Conservation (phyloP, 2,329 filamentous ascomycete species). For the Harringtonia lauricola region DNA sequence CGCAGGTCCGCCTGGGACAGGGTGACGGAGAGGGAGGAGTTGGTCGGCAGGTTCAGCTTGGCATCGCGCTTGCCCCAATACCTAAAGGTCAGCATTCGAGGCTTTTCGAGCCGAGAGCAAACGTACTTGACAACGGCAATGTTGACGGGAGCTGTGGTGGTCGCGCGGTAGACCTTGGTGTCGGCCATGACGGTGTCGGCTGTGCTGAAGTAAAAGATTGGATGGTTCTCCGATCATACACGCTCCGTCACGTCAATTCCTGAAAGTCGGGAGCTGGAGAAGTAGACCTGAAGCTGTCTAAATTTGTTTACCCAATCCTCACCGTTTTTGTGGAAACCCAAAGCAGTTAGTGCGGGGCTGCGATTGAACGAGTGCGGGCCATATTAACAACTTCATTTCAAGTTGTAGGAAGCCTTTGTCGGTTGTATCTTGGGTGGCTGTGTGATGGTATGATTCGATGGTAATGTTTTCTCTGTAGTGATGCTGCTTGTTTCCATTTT, state of each 20-base stretch:
- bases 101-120: constrained; percentile 7
- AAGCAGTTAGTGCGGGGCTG: too few relatives aligned
- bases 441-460: too few relatives aligned
- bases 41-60: constrained; percentile 91
- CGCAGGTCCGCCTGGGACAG: constrained; percentile 89
- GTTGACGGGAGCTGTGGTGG: constrained; percentile 94
- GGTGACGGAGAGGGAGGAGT: constrained; percentile 94
- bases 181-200: constrained; percentile 17
- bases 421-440: too few relatives aligned
- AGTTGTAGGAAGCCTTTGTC: too few relatives aligned
- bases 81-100: constrained; percentile 17
- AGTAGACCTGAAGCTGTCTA: too few relatives aligned
- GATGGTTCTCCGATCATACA: neutral
- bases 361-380: too few relatives aligned
- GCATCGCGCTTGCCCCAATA: constrained; percentile 97
- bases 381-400: too few relatives aligned
- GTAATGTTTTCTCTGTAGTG: too few relatives aligned
- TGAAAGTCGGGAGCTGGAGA: too few relatives aligned
- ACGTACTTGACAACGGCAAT: constrained; percentile 90
- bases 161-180: constrained; percentile 69
- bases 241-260: neutral
- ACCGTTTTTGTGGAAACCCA: too few relatives aligned
- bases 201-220: neutral
- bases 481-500: too few relatives aligned
- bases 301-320: too few relatives aligned